phyloP scores from a whole-genome alignment of 2,329 filamentous ascomycete species.

The Calonectria naviculata region DNA sequence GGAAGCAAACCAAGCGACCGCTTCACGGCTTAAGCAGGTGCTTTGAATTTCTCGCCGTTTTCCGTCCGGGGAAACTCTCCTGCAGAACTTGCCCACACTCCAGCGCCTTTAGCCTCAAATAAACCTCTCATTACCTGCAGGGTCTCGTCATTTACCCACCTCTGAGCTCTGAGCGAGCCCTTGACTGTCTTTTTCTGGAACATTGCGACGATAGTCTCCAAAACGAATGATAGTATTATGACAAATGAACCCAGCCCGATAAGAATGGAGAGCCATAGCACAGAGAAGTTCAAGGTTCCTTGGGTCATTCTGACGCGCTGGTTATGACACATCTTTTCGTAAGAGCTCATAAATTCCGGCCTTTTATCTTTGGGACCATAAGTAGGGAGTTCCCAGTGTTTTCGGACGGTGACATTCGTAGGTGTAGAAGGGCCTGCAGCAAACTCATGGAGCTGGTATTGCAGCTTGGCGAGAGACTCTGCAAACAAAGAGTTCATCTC shows the following conservation, averaged over 20 bases:
- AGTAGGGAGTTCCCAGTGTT: not conserved
- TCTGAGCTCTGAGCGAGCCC: not conserved
- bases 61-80: not conserved
- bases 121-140: not conserved
- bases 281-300: not conserved
- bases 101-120: not conserved
- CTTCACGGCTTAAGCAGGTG: not conserved
- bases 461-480: not conserved
- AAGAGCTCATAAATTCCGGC: not conserved
- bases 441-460: not conserved
- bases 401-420: not conserved
- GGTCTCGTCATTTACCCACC: not conserved
- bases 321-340: not conserved
- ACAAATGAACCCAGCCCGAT: not conserved
- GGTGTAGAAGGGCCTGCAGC: not conserved
- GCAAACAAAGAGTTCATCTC: not conserved
- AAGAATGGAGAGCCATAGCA: not conserved
- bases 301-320: not conserved
- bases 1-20: too few species aligned
- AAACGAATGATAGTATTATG: not conserved
- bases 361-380: not conserved
- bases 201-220: not conserved
- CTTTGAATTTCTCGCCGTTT: not conserved
- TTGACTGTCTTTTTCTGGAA: not conserved
- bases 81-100: not conserved